A percentile compares a stretch with the other conserved stretches of the same genome.
These are phyloP conservation scores for Termitomyces sp. DNA, from an alignment of 768 basidiomycete species.

Conservation along the genomic window DNA sequence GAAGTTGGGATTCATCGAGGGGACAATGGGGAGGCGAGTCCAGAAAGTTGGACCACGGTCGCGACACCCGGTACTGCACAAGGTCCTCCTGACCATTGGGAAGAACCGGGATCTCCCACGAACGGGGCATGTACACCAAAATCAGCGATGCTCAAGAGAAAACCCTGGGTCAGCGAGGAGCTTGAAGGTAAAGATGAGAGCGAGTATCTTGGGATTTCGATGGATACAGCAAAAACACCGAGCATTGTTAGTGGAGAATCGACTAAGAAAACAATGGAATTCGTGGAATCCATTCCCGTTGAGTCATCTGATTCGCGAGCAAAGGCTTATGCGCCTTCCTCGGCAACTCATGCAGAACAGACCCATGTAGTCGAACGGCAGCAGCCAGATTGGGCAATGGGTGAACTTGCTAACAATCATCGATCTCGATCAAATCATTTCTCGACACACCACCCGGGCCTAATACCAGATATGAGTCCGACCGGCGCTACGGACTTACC, in stretches of 20 bases:
- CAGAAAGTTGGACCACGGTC: slow-evolving; percentile 69
- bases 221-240: background rate
- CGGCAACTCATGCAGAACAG: background rate
- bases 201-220: background rate
- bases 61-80: slow-evolving; percentile 61
- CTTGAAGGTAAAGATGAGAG: slow-evolving; percentile 24
- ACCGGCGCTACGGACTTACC: background rate
- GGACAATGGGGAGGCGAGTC: slow-evolving; percentile 31
- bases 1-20: slow-evolving; percentile 2
- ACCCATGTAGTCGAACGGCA: slow-evolving; percentile 4
- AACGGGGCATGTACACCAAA: slow-evolving; percentile 9
- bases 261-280: background rate
- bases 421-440: background rate
- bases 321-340: slow-evolving; percentile 14
- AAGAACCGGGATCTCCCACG: slow-evolving; percentile 11
- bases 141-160: slow-evolving; percentile 14
- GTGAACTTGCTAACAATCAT: background rate
- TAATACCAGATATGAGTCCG: background rate
- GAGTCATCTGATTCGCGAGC: background rate
- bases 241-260: background rate
- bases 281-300: background rate
- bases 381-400: background rate
- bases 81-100: slow-evolving; percentile 13
- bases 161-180: slow-evolving; percentile 38
- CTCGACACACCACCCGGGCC: background rate